Evolutionary conservation across 208 protist species (phyloP).

Genomic region (Wallacemonas sp.): DNA sequence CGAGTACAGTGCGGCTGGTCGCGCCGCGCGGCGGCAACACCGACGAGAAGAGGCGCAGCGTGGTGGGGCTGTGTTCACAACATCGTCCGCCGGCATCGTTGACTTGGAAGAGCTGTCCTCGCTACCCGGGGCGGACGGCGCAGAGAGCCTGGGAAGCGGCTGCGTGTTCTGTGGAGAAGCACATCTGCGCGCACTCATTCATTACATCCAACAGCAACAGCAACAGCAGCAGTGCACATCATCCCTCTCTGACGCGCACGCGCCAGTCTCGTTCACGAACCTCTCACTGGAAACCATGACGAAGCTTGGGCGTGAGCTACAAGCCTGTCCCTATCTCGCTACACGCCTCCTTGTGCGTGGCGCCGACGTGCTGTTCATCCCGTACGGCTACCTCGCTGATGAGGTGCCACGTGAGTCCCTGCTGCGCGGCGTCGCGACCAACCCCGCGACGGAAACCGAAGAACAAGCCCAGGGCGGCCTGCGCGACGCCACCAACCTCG

Average conservation of each 20-base stretch:
- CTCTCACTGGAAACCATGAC: constrained; percentile 56
- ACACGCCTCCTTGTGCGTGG: constrained; percentile 62
- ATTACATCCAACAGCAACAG: constrained; percentile 16
- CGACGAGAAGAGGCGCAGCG: not conserved
- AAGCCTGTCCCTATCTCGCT: constrained; percentile 79
- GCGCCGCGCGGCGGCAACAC: constrained; percentile 26
- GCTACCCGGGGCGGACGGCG: too few species aligned
- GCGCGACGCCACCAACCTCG: too few species aligned
- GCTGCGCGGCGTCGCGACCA: constrained; percentile 64
- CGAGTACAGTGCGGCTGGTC: constrained; percentile 52
- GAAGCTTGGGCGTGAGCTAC: constrained; percentile 41
- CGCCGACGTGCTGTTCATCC: constrained; percentile 79
- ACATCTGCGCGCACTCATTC: constrained; percentile 23
- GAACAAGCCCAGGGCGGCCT: too few species aligned
- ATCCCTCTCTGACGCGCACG: not conserved
- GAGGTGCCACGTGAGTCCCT: constrained; percentile 54
- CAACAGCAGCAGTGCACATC: not conserved
- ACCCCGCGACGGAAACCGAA: constrained; percentile 38
- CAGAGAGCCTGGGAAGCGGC: constrained; percentile 16
- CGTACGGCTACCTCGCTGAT: constrained; percentile 79
- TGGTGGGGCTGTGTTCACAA: not conserved
- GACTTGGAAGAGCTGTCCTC: too few species aligned
- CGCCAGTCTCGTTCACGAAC: not conserved
- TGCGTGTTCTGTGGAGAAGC: constrained; percentile 37
- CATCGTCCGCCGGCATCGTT: not conserved